Percentiles rank a stretch among this genome's conserved stretches.
Evolutionary conservation across 2,329 filamentous ascomycete genomes (phyloP).

Genomic region (Cladosporium austrohemisphaericum): DNA sequence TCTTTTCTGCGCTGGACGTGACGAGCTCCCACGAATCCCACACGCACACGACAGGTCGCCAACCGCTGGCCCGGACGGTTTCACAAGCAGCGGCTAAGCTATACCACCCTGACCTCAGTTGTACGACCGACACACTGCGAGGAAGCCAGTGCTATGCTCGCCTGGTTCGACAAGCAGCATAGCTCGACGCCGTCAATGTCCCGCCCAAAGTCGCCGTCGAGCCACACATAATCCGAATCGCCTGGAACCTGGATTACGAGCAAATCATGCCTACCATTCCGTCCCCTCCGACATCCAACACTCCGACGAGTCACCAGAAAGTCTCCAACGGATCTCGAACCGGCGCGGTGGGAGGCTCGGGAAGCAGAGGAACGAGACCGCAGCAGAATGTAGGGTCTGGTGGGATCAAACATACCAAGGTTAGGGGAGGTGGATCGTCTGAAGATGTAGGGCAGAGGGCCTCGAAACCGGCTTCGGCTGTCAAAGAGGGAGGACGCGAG

Average conservation of each 20-base stretch:
- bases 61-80: not conserved
- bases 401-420: not conserved
- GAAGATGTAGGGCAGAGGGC: not conserved
- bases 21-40: too few species aligned
- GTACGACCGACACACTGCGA: too few species aligned
- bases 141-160: conserved; percentile 16
- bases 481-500: conserved; percentile 4
- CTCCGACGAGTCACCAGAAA: conserved; percentile 7
- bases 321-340: conserved; percentile 1
- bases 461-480: not conserved
- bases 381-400: conserved; percentile 5
- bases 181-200: conserved; percentile 14
- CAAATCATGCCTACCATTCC: conserved; percentile 9
- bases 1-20: not conserved
- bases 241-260: not conserved
- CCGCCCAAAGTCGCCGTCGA: conserved; percentile 6
- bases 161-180: not conserved
- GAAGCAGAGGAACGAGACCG: conserved; percentile 1
- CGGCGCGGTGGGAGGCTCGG: not conserved
- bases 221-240: not conserved
- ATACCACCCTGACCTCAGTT: too few species aligned
- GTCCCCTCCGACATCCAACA: conserved; percentile 7
- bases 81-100: too few species aligned
- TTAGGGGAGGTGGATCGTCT: not conserved
- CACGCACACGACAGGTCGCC: too few species aligned